Evolutionary conservation across 148 eudicot species (phyloP).

Genomic region (Fagopyrum esculentum): DNA sequence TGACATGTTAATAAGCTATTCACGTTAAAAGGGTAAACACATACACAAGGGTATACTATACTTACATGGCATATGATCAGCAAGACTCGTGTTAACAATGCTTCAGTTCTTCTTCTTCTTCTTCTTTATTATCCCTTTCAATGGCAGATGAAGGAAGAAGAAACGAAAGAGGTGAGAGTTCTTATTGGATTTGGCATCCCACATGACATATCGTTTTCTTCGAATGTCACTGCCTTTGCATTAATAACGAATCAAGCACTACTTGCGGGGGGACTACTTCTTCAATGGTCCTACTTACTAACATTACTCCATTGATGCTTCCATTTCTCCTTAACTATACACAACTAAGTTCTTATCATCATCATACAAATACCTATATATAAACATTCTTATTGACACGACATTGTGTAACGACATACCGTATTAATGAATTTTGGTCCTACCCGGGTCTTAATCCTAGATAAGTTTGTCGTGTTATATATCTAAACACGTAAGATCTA

Average conservation of each 20-base stretch:
- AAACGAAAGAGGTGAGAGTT: background rate
- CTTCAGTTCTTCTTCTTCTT: background rate
- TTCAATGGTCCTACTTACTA: background rate
- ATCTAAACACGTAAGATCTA: background rate
- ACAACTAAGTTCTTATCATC: background rate
- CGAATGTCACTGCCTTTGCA: slow-evolving; percentile 7
- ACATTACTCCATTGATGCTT: slow-evolving; percentile 1
- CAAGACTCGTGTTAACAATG: background rate
- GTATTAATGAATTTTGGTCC: background rate
- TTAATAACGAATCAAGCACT: slow-evolving; percentile 6
- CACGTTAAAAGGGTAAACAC: background rate
- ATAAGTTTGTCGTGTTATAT: background rate
- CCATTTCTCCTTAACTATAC: background rate
- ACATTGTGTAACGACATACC: background rate
- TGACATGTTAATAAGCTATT: background rate
- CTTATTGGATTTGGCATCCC: background rate
- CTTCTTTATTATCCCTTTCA: slow-evolving; percentile 11
- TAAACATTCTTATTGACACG: background rate
- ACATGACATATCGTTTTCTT: background rate
- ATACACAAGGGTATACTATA: background rate
- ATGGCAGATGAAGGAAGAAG: background rate
- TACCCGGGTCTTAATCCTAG: slow-evolving; percentile 6
- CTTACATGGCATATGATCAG: background rate
- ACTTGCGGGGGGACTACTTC: slow-evolving; percentile 12
- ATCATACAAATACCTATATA: background rate